Evolutionary conservation across 306 rosid genomes (phyloP).

Genomic region (Begonia fuchsioides): DNA sequence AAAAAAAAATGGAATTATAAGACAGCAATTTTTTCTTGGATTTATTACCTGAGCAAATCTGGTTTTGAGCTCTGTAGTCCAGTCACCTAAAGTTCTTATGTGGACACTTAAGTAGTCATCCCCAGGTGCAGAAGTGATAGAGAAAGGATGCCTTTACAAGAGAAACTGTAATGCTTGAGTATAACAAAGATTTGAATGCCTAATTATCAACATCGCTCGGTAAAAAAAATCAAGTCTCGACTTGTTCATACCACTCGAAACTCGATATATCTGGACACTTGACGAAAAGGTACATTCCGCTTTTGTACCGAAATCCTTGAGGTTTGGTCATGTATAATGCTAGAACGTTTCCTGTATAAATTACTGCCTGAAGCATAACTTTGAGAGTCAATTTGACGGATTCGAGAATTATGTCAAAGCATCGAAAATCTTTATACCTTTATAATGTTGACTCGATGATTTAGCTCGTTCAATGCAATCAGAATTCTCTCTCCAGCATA

Average conservation of each 20-base stretch:
- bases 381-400: conserved; percentile 3
- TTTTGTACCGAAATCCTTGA: conserved; percentile 50
- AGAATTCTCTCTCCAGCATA: conserved; percentile 48
- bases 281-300: conserved; percentile 88
- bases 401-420: conserved; percentile 1
- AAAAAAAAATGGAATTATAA: neutral
- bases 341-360: conserved; percentile 75
- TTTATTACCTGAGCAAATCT: conserved; percentile 39
- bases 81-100: conserved; percentile 66
- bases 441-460: conserved; percentile 40
- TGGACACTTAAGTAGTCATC: conserved; percentile 86
- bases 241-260: conserved; percentile 59
- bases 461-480: conserved; percentile 26
- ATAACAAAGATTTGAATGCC: no score
- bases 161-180: no score
- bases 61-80: conserved; percentile 67
- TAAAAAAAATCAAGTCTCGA: neutral
- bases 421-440: conserved; percentile 31
- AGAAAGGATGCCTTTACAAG: conserved; percentile 72
- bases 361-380: conserved; percentile 48
- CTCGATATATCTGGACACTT: conserved; percentile 76
- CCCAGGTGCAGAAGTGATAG: conserved; percentile 93
- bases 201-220: neutral
- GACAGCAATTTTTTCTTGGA: no score
- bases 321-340: conserved; percentile 78